A percentile compares a stretch with the other conserved stretches of the same genome.
Evolutionary conservation across 495 filamentous ascomycete genomes (phyloP).

Genomic region (Penicillium manginii): DNA sequence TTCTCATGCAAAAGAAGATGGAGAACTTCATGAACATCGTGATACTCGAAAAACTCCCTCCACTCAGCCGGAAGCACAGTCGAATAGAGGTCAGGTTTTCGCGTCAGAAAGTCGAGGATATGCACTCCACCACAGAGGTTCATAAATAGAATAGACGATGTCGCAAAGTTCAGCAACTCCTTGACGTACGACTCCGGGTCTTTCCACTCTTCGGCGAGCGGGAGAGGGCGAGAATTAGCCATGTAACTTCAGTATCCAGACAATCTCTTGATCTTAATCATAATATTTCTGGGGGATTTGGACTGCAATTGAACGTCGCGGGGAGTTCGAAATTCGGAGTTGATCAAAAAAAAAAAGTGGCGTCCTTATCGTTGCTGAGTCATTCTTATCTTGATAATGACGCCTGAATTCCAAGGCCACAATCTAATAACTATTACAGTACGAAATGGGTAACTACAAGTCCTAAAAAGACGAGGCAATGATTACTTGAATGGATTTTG

Average conservation of each 20-base stretch:
- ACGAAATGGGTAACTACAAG: too few relatives aligned
- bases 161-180: conserved; percentile 75
- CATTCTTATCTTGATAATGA: background rate
- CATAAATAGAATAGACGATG: conserved; percentile 74
- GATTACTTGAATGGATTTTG: too few relatives aligned
- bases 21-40: conserved; percentile 72
- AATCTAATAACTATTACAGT: too few relatives aligned
- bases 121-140: conserved; percentile 91
- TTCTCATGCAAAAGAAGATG: conserved; percentile 80
- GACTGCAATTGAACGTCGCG: background rate
- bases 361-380: background rate
- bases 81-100: conserved; percentile 76
- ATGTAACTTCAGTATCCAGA: conserved; percentile 5
- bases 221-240: conserved; percentile 50
- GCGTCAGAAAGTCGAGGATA: conserved; percentile 92
- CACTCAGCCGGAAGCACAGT: conserved; percentile 75
- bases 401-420: background rate
- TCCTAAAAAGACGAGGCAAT: too few relatives aligned
- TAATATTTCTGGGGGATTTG: too few relatives aligned
- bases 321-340: background rate
- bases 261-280: too few relatives aligned
- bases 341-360: background rate
- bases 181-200: conserved; percentile 74
- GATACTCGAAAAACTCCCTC: conserved; percentile 72
- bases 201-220: conserved; percentile 58